Conservation (phyloP, 768 basidiomycete species). For the Agaricus sinodeliciosus region DNA sequence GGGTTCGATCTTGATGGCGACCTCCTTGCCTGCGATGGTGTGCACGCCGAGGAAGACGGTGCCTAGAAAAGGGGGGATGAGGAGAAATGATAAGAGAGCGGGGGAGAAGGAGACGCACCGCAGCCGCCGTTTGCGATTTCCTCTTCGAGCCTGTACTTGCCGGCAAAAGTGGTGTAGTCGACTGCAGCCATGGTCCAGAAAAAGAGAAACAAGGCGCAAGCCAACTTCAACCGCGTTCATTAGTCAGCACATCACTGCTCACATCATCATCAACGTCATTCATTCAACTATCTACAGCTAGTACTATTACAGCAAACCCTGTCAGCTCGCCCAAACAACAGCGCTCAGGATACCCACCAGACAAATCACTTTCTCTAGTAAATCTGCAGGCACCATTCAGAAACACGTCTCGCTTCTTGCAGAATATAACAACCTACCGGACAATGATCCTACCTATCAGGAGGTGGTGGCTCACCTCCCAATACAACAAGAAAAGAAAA, state of each 20-base stretch:
- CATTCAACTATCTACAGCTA: background rate
- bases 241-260: slow-evolving; percentile 8
- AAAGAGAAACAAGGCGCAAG: background rate
- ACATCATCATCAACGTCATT: background rate
- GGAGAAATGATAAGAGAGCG: too few species aligned
- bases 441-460: slow-evolving; percentile 12
- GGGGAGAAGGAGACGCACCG: too few species aligned
- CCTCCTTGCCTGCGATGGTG: slow-evolving; percentile 76
- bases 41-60: slow-evolving; percentile 76
- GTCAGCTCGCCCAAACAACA: background rate
- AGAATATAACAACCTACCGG: slow-evolving; percentile 8
- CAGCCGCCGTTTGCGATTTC: slow-evolving; percentile 80
- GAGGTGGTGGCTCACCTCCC: slow-evolving; percentile 12
- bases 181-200: background rate
- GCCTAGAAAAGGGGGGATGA: slow-evolving; percentile 33
- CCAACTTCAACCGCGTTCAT: slow-evolving; percentile 11
- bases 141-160: slow-evolving; percentile 73
- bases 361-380: slow-evolving; percentile 22
- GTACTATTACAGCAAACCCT: too few species aligned
- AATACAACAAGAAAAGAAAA: background rate
- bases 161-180: slow-evolving; percentile 45
- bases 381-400: background rate
- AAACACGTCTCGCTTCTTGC: background rate
- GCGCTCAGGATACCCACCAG: slow-evolving; percentile 19
- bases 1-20: slow-evolving; percentile 79